Evolutionary conservation across 345 rosid genomes (phyloP).

Genomic region (Salix udensis): DNA sequence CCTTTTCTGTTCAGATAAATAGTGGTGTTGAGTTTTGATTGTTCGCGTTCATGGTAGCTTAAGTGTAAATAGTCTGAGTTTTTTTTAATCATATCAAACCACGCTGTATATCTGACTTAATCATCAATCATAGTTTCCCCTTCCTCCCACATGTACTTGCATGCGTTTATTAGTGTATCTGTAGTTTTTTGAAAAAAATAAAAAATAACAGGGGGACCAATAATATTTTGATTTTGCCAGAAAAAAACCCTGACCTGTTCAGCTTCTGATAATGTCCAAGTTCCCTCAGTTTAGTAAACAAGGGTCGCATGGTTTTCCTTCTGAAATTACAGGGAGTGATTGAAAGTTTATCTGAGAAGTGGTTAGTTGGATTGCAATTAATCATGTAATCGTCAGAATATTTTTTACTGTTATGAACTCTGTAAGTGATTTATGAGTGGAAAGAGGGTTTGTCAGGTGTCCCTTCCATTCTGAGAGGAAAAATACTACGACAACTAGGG

Average conservation of each 20-base stretch:
- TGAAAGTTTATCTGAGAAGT: neutral
- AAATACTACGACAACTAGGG: too few relatives aligned
- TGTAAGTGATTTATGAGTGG: neutral
- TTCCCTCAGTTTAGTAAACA: neutral
- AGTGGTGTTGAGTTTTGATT: constrained; percentile 75
- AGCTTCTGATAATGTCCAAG: neutral
- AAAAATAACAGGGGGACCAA: too few relatives aligned
- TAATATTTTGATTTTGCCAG: neutral
- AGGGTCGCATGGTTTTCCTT: neutral
- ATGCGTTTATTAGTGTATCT: neutral
- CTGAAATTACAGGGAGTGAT: neutral
- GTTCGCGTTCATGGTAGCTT: constrained; percentile 1
- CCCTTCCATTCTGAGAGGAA: neutral
- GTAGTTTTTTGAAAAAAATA: too few relatives aligned
- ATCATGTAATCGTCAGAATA: neutral
- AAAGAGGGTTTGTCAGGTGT: neutral
- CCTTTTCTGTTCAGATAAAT: constrained; percentile 73
- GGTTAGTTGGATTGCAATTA: neutral
- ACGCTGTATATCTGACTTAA: neutral
- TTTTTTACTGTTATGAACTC: neutral
- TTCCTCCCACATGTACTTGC: neutral
- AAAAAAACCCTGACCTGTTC: neutral
- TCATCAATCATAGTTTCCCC: neutral
- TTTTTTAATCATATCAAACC: neutral
- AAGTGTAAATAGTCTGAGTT: constrained; percentile 37